Evolutionary conservation across 2,329 filamentous ascomycete species (phyloP).

Genomic region (Capronia epimyces): DNA sequence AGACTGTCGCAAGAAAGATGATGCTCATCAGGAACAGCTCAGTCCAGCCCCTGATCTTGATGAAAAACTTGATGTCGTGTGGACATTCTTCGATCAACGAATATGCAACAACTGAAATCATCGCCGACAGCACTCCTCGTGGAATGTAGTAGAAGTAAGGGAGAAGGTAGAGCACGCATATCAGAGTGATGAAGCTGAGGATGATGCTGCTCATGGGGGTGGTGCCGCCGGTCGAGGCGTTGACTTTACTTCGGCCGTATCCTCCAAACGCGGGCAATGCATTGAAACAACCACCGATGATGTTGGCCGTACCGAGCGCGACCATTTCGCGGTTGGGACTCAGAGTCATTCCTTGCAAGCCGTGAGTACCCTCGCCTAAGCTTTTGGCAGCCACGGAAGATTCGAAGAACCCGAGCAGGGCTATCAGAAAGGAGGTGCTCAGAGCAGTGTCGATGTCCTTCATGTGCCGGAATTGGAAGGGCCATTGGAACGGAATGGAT

Average conservation of each 20-base stretch:
- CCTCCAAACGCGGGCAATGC: conserved; percentile 90
- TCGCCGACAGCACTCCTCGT: conserved; percentile 89
- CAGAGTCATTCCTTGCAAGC: conserved; percentile 71
- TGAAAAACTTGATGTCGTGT: conserved; percentile 85
- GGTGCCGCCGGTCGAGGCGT: conserved; percentile 81
- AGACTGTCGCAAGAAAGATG: conserved; percentile 87
- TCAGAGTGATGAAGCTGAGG: conserved; percentile 71
- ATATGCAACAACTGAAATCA: conserved; percentile 93
- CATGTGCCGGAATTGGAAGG: conserved; percentile 71
- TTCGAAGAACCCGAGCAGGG: conserved; percentile 95
- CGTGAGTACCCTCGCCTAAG: conserved; percentile 60
- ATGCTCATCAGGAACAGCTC: conserved; percentile 82
- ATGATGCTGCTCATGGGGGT: conserved; percentile 92
- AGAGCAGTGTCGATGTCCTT: conserved; percentile 78
- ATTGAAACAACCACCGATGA: conserved; percentile 89
- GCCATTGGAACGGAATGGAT: conserved; percentile 77
- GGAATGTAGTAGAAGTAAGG: conserved; percentile 94
- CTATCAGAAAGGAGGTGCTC: conserved; percentile 87
- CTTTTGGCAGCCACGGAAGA: conserved; percentile 94
- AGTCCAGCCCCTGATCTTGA: conserved; percentile 75
- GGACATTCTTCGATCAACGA: conserved; percentile 93
- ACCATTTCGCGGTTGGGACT: conserved; percentile 92
- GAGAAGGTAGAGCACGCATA: conserved; percentile 74
- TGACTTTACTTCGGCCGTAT: conserved; percentile 93
- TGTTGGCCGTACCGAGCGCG: conserved; percentile 81